phyloP scores from a whole-genome alignment of 1,284 basidiomycete species.

The Vanrija sp. region DNA sequence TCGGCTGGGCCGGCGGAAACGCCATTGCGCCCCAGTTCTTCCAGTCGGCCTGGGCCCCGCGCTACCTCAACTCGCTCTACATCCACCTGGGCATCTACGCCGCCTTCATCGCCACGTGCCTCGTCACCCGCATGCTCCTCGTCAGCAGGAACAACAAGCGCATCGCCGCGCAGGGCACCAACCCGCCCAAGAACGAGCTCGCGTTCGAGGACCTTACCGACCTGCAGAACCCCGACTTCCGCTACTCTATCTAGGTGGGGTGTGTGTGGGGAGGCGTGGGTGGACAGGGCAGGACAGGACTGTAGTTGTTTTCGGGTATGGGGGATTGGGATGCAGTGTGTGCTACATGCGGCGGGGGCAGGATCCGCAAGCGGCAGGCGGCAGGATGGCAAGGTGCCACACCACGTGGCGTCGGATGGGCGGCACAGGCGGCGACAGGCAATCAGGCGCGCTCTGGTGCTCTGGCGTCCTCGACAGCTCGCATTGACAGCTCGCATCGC shows the following conservation, averaged over 20 bases:
- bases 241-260: neutral
- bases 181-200: conserved; percentile 6
- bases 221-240: conserved; percentile 19
- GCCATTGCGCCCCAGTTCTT: conserved; percentile 34
- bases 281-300: no score
- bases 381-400: no score
- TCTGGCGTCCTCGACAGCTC: no score
- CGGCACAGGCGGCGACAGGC: no score
- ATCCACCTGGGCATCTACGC: conserved; percentile 35
- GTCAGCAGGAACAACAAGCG: conserved; percentile 22
- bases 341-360: no score
- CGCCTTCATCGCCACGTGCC: conserved; percentile 18
- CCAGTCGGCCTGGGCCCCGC: conserved; percentile 27
- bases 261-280: no score
- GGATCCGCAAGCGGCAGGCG: no score
- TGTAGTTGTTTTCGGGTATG: no score
- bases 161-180: conserved; percentile 5
- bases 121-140: conserved; percentile 21
- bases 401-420: no score
- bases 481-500: no score
- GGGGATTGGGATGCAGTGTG: no score
- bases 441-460: no score
- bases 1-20: conserved; percentile 36
- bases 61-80: conserved; percentile 34
- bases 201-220: conserved; percentile 24